Evolutionary conservation across 2,329 filamentous ascomycete species (phyloP).

Genomic region (Diaporthe citriasiana): DNA sequence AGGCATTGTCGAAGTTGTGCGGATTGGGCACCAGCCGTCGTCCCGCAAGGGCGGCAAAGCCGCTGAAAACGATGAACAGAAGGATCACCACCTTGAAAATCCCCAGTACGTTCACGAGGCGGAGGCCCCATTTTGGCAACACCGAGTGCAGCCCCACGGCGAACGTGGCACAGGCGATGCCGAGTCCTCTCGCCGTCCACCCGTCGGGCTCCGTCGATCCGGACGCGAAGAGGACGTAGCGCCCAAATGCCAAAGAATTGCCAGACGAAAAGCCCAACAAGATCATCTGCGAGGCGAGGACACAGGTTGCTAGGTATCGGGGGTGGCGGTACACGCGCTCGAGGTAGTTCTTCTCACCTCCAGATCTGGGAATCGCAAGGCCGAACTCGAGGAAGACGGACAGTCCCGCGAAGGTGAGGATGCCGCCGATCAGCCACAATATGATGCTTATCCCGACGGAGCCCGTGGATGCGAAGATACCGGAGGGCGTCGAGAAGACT

Average conservation of each 20-base stretch:
- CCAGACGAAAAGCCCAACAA: slow-evolving; percentile 72
- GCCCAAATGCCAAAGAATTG: slow-evolving; percentile 71
- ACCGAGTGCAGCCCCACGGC: slow-evolving; percentile 66
- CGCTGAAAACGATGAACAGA: slow-evolving; percentile 72
- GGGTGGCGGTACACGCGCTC: slow-evolving; percentile 73
- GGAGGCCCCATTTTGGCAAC: slow-evolving; percentile 70
- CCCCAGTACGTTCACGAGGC: slow-evolving; percentile 71
- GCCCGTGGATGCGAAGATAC: slow-evolving; percentile 65
- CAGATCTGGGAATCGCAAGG: slow-evolving; percentile 71
- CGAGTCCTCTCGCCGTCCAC: slow-evolving; percentile 71
- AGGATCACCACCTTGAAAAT: slow-evolving; percentile 73
- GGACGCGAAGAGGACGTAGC: slow-evolving; percentile 69
- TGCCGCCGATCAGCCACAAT: slow-evolving; percentile 55
- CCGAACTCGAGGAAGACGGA: slow-evolving; percentile 76
- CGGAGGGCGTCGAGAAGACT: slow-evolving; percentile 68
- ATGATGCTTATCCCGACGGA: slow-evolving; percentile 63
- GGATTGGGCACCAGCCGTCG: slow-evolving; percentile 63
- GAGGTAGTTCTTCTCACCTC: slow-evolving; percentile 77
- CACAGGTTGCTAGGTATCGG: slow-evolving; percentile 70
- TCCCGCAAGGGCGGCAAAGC: slow-evolving; percentile 69
- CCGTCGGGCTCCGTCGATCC: slow-evolving; percentile 62
- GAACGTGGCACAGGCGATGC: slow-evolving; percentile 67
- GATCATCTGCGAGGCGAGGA: slow-evolving; percentile 73
- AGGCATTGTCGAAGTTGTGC: slow-evolving; percentile 70
- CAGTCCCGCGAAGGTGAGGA: slow-evolving; percentile 71